Base-by-base conservation (phyloP, 768 basidiomycete species). In the Cystofilobasidium bisporidii region DNA sequence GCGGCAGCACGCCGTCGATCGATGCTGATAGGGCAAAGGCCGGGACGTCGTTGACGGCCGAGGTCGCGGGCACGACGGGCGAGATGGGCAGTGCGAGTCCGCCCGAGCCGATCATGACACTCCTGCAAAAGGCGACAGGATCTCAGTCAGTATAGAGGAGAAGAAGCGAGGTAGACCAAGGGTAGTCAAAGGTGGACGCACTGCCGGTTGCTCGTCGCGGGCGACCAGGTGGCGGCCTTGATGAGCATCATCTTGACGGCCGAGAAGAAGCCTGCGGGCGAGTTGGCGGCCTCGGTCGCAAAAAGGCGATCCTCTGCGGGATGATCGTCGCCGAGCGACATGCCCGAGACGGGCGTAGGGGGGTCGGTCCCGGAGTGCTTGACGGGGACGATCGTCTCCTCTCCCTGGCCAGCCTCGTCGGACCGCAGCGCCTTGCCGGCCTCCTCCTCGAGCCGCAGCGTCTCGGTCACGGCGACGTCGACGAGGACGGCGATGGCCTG, bases 401-500 rank as follows among this genome's bases (percentile, higher is more conserved):
- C 6, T n/a, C n/a, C 40, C 63, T 64, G 26, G 24, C 8, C 24
- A 2, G 8, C 58, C 26, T 30, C 4, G 11, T 36, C 61, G 2
- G 38, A 30, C 43, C 45, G 43, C 18, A 41, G 30, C 28, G 63
- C 63, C 18, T 36, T 36, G 18, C 43, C 45, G 40, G 75, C 72
- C 47, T 76, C 75, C 47, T 76, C 75, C 56, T 79, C 76, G 43
- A 72, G 63, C 60, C 77, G 75, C 56, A 75, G 55, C 1, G 75
- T 77, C 66, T 77, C 78, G 15, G 72, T 56, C 20, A 77, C 75
- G 18, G 74, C 74, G 17, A 73, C 73, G 20, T 72, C 72, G 22
- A 73, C 72, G 57, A 78, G 71, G 12, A 76, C 73, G 28, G 66
- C 63, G 59, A 76, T 72, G 17, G 76, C 74, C 22, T 70, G 71